These are phyloP conservation scores for Aspergillus sp. DNA, from an alignment of 2,329 filamentous ascomycete genomes.

Conservation along the genomic window DNA sequence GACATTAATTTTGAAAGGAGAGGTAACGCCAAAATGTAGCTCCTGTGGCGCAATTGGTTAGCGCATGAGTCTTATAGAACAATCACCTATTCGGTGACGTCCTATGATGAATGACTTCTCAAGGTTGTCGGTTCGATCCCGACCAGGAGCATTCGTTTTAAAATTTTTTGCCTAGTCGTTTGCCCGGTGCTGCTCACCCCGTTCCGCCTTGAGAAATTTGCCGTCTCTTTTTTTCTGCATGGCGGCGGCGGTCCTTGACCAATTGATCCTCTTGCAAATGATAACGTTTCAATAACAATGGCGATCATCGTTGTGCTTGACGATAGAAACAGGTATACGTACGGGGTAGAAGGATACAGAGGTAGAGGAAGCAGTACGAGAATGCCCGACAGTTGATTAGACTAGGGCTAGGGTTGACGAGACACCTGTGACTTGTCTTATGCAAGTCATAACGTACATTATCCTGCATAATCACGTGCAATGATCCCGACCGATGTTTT, in stretches of 20 bases:
- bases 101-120: neutral
- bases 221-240: neutral
- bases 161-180: neutral
- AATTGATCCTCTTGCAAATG: no score
- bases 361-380: no score
- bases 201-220: neutral
- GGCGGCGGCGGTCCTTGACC: no score
- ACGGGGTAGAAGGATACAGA: no score
- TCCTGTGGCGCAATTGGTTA: constrained; percentile 1
- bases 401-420: neutral
- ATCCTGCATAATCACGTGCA: neutral
- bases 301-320: no score
- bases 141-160: neutral
- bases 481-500: neutral
- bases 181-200: neutral
- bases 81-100: neutral
- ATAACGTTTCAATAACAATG: no score
- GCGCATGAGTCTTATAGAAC: neutral
- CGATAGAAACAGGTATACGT: no score
- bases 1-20: neutral
- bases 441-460: no score
- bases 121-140: constrained; percentile 1
- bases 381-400: neutral
- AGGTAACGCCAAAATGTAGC: neutral
- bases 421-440: no score